A percentile compares a stretch with the other conserved stretches of the same genome.
Conservation (phyloP, 2,329 filamentous ascomycete genomes). For the Pyrenochaeta sp. region DNA sequence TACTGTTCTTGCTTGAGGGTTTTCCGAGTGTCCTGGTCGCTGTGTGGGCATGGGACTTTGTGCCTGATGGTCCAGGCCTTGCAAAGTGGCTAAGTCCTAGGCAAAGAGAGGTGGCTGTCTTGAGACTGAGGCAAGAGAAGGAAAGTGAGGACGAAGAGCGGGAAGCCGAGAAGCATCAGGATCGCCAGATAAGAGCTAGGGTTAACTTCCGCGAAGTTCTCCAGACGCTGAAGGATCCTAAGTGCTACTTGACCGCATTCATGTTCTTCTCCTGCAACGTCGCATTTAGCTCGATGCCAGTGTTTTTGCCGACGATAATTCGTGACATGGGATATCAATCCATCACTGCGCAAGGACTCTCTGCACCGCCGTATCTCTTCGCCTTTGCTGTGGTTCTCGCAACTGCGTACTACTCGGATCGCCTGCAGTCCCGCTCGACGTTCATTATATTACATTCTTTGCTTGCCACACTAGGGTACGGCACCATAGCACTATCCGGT, state of each 20-base stretch:
- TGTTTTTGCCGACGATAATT: slow-evolving; percentile 85
- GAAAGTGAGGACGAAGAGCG: slow-evolving; percentile 44
- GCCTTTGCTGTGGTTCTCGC: slow-evolving; percentile 76
- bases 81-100: slow-evolving; percentile 54
- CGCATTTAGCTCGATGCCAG: slow-evolving; percentile 85
- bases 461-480: slow-evolving; percentile 69
- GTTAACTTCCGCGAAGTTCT: slow-evolving; percentile 67
- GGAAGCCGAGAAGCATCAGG: slow-evolving; percentile 23
- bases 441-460: slow-evolving; percentile 76
- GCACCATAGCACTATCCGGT: slow-evolving; percentile 67
- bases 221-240: slow-evolving; percentile 69
- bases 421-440: slow-evolving; percentile 66
- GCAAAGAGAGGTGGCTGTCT: slow-evolving; percentile 70
- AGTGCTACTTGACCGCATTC: slow-evolving; percentile 75
- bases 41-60: slow-evolving; percentile 74
- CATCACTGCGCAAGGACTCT: slow-evolving; percentile 76
- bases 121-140: slow-evolving; percentile 69
- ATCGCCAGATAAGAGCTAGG: slow-evolving; percentile 34
- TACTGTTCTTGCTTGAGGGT: slow-evolving; percentile 84
- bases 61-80: slow-evolving; percentile 75
- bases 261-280: slow-evolving; percentile 93
- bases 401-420: slow-evolving; percentile 78
- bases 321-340: slow-evolving; percentile 76
- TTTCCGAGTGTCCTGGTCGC: slow-evolving; percentile 82
- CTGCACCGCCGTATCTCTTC: slow-evolving; percentile 81